phyloP scores from a whole-genome alignment of 257 asterid species.

The Prunella vulgaris region DNA sequence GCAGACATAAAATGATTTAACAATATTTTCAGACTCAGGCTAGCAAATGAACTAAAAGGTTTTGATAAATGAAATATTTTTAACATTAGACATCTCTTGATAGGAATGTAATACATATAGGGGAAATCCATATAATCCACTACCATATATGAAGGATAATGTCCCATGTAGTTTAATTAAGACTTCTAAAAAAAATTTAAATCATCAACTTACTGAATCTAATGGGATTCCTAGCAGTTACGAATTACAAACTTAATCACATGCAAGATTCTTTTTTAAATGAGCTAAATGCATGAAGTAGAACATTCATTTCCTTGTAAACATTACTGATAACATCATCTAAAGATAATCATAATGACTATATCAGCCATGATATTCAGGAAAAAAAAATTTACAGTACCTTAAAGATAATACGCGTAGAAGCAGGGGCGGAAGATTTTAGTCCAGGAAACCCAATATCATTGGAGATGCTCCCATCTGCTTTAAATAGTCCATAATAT shows the following conservation, averaged over 20 bases:
- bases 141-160: background rate
- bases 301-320: background rate
- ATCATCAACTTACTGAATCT: background rate
- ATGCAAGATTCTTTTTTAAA: background rate
- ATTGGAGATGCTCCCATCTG: slow-evolving; percentile 79
- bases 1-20: background rate
- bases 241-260: background rate
- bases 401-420: slow-evolving; percentile 51
- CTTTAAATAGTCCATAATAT: slow-evolving; percentile 71
- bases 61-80: background rate
- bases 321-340: background rate
- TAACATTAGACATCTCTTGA: too few relatives aligned
- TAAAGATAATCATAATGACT: slow-evolving; percentile 7
- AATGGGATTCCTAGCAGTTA: background rate
- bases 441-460: slow-evolving; percentile 78
- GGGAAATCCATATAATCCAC: background rate
- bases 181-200: background rate
- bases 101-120: background rate
- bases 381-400: slow-evolving; percentile 33
- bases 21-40: background rate
- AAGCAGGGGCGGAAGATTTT: slow-evolving; percentile 51
- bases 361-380: background rate
- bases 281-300: slow-evolving; percentile 1
- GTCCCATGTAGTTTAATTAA: background rate
- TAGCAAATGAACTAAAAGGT: background rate